These are phyloP conservation scores for Blastobotrys apis DNA, from an alignment of 1,139 yeast species.

Conservation along the genomic window DNA sequence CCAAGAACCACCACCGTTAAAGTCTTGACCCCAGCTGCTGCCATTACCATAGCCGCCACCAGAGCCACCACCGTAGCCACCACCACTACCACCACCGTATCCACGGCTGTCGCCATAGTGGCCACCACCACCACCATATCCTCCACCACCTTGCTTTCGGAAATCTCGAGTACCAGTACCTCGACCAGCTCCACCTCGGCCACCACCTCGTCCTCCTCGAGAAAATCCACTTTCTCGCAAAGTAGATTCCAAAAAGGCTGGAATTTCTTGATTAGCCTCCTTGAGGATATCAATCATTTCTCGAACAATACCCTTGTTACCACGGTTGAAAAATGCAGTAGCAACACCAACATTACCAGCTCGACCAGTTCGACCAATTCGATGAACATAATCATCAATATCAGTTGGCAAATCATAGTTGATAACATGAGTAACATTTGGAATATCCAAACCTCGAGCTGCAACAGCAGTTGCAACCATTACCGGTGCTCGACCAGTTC, in stretches of 20 bases:
- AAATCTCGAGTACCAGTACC: constrained; percentile 34
- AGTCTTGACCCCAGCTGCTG: constrained; percentile 30
- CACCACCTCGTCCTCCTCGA: constrained; percentile 53
- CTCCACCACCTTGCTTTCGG: constrained; percentile 37
- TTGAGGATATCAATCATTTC: constrained; percentile 80
- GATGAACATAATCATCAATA: constrained; percentile 97
- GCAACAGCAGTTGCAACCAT: constrained; percentile 99
- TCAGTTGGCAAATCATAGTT: constrained; percentile 96
- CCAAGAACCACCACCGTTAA: constrained; percentile 20
- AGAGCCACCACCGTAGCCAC: constrained; percentile 26
- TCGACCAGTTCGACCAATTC: constrained; percentile 99
- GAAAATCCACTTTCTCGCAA: constrained; percentile 68
- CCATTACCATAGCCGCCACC: constrained; percentile 37
- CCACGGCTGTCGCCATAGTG: constrained; percentile 32
- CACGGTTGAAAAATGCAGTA: constrained; percentile 96
- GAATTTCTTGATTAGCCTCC: constrained; percentile 98
- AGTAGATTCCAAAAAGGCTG: constrained; percentile 75
- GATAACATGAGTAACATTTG: constrained; percentile 95
- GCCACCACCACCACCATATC: constrained; percentile 25
- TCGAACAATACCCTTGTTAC: constrained; percentile 83
- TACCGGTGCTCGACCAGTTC: constrained; percentile 82
- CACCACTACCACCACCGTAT: constrained; percentile 26
- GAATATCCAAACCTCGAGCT: constrained; percentile 99
- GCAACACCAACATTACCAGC: constrained; percentile 99
- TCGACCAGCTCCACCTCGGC: constrained; percentile 43